A percentile compares a stretch with the other conserved stretches of the same genome.
phyloP scores from a whole-genome alignment of 2,329 filamentous ascomycete species.

The Colletotrichum higginsianum region DNA sequence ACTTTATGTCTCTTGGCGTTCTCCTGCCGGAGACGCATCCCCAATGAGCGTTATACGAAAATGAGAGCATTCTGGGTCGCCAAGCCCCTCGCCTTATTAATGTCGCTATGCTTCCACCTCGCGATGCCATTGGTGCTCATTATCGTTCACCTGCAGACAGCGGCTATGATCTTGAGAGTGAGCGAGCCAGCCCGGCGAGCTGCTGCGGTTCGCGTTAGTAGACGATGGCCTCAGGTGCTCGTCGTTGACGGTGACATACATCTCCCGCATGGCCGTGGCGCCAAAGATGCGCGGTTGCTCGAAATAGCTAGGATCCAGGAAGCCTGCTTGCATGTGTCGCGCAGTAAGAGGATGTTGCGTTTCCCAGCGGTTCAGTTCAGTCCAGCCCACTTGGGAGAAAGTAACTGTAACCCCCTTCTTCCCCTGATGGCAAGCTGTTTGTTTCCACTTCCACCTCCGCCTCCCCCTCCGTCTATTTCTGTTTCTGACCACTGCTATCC shows the following conservation, averaged over 20 bases:
- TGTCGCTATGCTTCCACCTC: neutral
- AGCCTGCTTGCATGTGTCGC: neutral
- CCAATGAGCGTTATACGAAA: neutral
- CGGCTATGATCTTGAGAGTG: constrained; percentile 1
- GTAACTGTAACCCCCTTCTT: constrained; percentile 23
- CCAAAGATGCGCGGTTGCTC: neutral
- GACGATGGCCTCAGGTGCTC: constrained; percentile 2
- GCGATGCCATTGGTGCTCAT: neutral
- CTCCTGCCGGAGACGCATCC: constrained; percentile 14
- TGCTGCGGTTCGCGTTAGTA: constrained; percentile 5
- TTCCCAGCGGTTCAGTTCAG: constrained; percentile 8
- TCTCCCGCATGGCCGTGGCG: neutral
- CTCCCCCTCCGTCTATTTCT: constrained; percentile 23
- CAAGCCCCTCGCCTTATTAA: constrained; percentile 3
- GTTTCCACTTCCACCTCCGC: constrained; percentile 11
- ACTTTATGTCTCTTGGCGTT: constrained; percentile 19
- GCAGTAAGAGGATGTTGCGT: neutral
- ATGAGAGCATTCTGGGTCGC: neutral
- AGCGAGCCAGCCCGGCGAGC: neutral
- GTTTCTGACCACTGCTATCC: constrained; percentile 13
- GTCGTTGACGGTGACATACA: neutral
- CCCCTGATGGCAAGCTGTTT: constrained; percentile 6
- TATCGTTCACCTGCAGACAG: neutral
- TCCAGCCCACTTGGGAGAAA: constrained; percentile 18
- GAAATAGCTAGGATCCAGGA: neutral